Evolutionary conservation across 2,329 filamentous ascomycete species (phyloP), one percentile per base, ranked within the genome.

Genomic region (Aureobasidium vineae): DNA sequence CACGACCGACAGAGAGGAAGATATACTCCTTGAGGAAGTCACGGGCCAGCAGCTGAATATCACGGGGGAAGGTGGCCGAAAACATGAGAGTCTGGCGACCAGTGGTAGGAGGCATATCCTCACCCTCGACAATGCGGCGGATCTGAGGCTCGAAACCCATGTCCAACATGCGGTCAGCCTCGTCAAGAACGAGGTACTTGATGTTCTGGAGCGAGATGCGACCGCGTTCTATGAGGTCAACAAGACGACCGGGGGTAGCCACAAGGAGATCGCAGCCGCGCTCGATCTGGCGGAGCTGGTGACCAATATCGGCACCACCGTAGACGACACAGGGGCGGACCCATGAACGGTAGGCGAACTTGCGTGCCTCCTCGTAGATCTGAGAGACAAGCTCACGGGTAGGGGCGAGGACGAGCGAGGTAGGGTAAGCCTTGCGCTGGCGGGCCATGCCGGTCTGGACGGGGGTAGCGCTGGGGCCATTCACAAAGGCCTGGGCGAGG

Each of bases 81-180:
- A 99, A 99, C 95, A 99, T 99, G 84, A 99, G 94, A 65, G 95
- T 99, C 82, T 99, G 95, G 76, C 95, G 93, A 73, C 85, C 83
- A 71, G 88, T 82, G 68, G 94, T 91, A 63, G 81, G 79, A 67
- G 95, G 95, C 95, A 99, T 99, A 75, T 99, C 95, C 82, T 98
- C 95, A 68, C 92, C 92, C 81, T 98, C 94, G 53, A 99, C 95
- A 75, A 99, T 98, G 75, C 94, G 91, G 76, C 95, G 93, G 77
- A 99, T 99, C 83, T 99, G 95, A 75, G 95, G 95, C 85, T 99
- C 95, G 85, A 99, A 99, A 95, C 95, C 95, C 95, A 99, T 99
- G 86, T 99, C 95, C 85, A 99, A 86, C 95, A 99, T 99, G 79
- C 95, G 95, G 84, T 99, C 95, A 79, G 95, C 95, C 87, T 99